Conservation (phyloP, 202 grass and related monocot genomes). For the Digitaria exilis region DNA sequence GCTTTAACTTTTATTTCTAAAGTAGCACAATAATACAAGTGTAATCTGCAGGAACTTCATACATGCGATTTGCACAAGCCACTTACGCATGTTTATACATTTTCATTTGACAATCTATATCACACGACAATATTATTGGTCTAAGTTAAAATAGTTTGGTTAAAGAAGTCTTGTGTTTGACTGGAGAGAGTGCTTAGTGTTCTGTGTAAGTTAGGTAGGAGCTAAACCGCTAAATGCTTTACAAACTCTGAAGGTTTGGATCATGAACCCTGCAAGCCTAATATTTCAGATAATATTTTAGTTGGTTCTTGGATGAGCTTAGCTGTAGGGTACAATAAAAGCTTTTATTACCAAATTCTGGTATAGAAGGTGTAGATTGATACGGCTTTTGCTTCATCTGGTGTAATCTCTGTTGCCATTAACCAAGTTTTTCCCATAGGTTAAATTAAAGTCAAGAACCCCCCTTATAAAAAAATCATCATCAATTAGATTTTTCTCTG, state of each 20-base stretch:
- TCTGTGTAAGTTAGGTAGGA: background rate
- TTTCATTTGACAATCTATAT: background rate
- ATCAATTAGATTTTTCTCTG: background rate
- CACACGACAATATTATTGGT: background rate
- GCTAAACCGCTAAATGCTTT: background rate
- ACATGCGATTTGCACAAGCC: background rate
- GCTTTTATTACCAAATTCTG: background rate
- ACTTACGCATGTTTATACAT: conserved; percentile 1
- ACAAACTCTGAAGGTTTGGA: background rate
- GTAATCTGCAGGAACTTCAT: background rate
- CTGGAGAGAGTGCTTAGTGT: background rate
- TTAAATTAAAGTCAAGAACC: background rate
- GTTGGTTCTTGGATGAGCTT: background rate
- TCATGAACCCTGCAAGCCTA: background rate
- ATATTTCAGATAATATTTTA: background rate
- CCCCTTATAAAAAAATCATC: background rate
- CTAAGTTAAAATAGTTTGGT: background rate
- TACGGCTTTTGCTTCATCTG: background rate
- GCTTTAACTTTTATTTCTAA: background rate
- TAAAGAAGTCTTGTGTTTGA: background rate
- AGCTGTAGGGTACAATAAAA: background rate
- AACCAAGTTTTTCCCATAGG: background rate
- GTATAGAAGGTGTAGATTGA: background rate
- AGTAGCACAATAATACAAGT: background rate
- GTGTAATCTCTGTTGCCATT: background rate